Base-by-base conservation (phyloP, 768 basidiomycete species). In the Astraeus odoratus region DNA sequence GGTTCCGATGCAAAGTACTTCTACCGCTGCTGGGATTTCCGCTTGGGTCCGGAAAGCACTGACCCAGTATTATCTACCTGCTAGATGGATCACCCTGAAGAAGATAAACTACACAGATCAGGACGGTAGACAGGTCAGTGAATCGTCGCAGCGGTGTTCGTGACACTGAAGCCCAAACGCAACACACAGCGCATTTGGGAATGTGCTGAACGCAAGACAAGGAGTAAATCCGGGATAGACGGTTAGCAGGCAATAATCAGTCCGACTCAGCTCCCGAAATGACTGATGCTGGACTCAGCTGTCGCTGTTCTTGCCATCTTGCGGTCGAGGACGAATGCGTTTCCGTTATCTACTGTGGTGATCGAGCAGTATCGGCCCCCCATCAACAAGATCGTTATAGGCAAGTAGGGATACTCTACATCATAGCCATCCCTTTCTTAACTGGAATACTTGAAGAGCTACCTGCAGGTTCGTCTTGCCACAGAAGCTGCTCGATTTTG, bases 331-430 rank as follows among this genome's bases (percentile, higher is more conserved):
- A 78, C 76, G 7, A 71, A 76, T 48, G 74, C 78, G 3, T 91
- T 90, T 55, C 81, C 80, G 4, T 61, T 75, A 5, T 88, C 86
- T 1, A 92, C 87, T 4, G 75, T 95, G 43, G 71, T 97, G 52
- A 80, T 96, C 54, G 90, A 95, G 58, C 94, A 96, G 60, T 97
- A 85, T 61, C 80, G 95, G 20, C 92, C 95, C 0, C 90, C 94
- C 0, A 73, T 92, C 37, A 84, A 78, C 54, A 82, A 80, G 50
- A 73, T 76, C 51, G 74, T 87, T 48, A 74, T 95, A 48, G 92
- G 89, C 80, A 59, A 33, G 65, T 25, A 13, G 5, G 12, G 43
- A 13, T 13, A 27, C 9, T 19, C n/a, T 15, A 10, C 10, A 23
- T 49, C 8, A n/a, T 2, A 24, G 7, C 15, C 5, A 2, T 3